Percentiles rank a stretch among this genome's conserved stretches.
These are phyloP conservation scores for Aspergillus incahuasiensis DNA, from an alignment of 495 filamentous ascomycete genomes.

Conservation along the genomic window DNA sequence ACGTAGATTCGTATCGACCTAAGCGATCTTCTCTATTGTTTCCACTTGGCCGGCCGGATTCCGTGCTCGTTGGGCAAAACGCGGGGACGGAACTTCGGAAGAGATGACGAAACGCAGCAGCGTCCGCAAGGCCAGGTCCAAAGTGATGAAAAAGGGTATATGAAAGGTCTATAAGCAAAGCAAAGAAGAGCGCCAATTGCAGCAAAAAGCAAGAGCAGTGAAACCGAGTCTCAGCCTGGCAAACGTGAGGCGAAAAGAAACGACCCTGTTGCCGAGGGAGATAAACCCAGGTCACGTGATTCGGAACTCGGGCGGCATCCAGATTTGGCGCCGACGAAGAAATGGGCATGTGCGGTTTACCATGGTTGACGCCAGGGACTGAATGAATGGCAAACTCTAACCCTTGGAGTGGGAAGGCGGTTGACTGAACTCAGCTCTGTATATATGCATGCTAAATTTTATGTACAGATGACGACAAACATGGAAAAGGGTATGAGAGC, in stretches of 20 bases:
- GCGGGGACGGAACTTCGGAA: constrained; percentile 9
- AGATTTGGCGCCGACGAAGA: neutral
- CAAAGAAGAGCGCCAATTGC: neutral
- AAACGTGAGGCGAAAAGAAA: constrained; percentile 17
- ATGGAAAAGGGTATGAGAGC: constrained; percentile 23
- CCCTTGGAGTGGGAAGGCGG: neutral
- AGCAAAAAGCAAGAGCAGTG: neutral
- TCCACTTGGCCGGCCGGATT: constrained; percentile 2
- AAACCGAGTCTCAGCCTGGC: neutral
- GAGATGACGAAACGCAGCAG: neutral
- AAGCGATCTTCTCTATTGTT: neutral
- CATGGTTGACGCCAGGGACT: neutral
- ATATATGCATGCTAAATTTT: constrained; percentile 24
- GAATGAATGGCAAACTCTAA: neutral
- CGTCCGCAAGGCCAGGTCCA: neutral
- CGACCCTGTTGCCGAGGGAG: constrained; percentile 14
- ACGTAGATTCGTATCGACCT: neutral
- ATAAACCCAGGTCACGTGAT: constrained; percentile 27
- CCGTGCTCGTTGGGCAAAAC: constrained; percentile 4
- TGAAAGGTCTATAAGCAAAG: neutral
- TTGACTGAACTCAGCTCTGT: neutral
- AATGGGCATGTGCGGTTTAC: too few relatives aligned
- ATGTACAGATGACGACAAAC: constrained; percentile 20
- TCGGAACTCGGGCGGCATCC: constrained; percentile 13
- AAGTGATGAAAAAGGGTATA: neutral